phyloP scores from a whole-genome alignment of 305 asterid genomes.

The Solanum hybrid region DNA sequence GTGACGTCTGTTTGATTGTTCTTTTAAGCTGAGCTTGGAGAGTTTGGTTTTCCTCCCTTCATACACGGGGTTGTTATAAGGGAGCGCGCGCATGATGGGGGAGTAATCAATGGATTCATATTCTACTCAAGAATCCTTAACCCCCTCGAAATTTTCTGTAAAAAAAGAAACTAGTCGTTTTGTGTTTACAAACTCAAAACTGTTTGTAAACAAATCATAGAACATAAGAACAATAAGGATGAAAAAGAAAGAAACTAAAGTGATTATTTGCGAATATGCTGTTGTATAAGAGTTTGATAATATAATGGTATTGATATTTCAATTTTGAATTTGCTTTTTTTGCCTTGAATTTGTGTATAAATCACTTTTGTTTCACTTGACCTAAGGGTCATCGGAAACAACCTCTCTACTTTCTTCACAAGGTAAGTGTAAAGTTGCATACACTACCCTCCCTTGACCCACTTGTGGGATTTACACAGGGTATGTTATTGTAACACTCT shows the following conservation, averaged over 20 bases:
- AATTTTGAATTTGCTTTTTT: background rate
- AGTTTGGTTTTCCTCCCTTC: background rate
- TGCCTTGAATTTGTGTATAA: background rate
- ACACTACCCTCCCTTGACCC: background rate
- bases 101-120: background rate
- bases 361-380: background rate
- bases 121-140: background rate
- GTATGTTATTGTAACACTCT: too few species aligned
- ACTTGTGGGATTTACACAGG: background rate
- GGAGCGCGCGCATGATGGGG: background rate
- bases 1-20: background rate
- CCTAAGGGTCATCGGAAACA: background rate
- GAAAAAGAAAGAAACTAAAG: background rate
- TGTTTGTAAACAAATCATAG: background rate
- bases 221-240: background rate
- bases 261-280: background rate
- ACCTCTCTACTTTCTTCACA: background rate
- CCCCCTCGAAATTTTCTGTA: background rate
- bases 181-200: background rate
- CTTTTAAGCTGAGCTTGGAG: background rate
- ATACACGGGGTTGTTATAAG: conserved; percentile 1
- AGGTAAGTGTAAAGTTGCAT: background rate
- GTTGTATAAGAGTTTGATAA: background rate
- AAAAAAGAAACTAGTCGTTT: background rate
- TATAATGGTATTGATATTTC: background rate